phyloP scores from a whole-genome alignment of 495 filamentous ascomycete species.

The Aspergillus wentii region DNA sequence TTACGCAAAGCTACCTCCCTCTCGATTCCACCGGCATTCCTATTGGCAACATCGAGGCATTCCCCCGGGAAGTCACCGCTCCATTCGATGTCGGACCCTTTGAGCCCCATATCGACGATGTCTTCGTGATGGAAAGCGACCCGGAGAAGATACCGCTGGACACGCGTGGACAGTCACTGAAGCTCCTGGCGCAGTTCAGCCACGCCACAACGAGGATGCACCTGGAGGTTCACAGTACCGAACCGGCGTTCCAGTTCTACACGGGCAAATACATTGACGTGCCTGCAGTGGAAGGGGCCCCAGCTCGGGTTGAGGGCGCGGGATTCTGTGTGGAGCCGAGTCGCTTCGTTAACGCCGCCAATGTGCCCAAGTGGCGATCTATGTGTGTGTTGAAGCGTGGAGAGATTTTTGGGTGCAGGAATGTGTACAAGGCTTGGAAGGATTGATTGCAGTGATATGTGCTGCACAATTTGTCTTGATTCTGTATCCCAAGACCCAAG shows the following conservation, averaged over 20 bases:
- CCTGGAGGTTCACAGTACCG: slow-evolving; percentile 80
- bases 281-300: slow-evolving; percentile 59
- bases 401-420: slow-evolving; percentile 69
- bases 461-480: too few relatives aligned
- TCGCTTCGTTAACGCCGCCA: slow-evolving; percentile 83
- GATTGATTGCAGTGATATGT: too few relatives aligned
- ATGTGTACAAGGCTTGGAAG: slow-evolving; percentile 78
- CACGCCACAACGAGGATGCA: slow-evolving; percentile 69
- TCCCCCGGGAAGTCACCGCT: slow-evolving; percentile 49
- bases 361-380: slow-evolving; percentile 69
- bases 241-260: slow-evolving; percentile 96
- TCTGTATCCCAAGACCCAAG: too few relatives aligned
- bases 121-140: slow-evolving; percentile 72
- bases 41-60: slow-evolving; percentile 35
- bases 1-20: slow-evolving; percentile 68
- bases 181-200: slow-evolving; percentile 59
- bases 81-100: slow-evolving; percentile 63
- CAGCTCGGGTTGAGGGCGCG: slow-evolving; percentile 57
- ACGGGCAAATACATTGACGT: slow-evolving; percentile 80
- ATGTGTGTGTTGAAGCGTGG: slow-evolving; percentile 77
- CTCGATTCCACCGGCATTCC: slow-evolving; percentile 69
- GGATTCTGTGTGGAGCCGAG: slow-evolving; percentile 91
- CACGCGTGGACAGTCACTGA: slow-evolving; percentile 62
- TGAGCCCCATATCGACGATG: slow-evolving; percentile 80
- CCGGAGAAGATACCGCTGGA: slow-evolving; percentile 64